Evolutionary conservation across 2,329 filamentous ascomycete genomes (phyloP), one percentile per base, ranked within the genome.

Genomic region (Ophiostoma perfectum): DNA sequence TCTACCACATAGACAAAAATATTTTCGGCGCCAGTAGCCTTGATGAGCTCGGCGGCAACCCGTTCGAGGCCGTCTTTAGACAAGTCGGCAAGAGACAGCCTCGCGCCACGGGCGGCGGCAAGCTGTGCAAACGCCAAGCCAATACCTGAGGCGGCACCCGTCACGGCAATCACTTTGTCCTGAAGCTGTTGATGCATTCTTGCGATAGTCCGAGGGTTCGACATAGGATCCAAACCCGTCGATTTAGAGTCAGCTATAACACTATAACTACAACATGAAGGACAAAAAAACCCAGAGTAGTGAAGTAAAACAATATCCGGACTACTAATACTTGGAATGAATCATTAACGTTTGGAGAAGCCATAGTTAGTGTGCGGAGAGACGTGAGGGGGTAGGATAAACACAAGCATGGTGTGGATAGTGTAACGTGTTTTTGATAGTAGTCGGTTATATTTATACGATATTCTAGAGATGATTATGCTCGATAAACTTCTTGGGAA

Each of bases 101-200:
- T 74, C 3, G 80, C 81, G 52, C 81, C 81, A 64, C 76, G 75
- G 1, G 74, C 71, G 68, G 79, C 77, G 5, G 82, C 77, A 39
- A 80, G 76, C 49, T 77, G 75, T 7, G 81, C 79, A 27, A 80
- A 79, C 12, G 79, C 78, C 12, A 80, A 75, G 41, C 81, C 82
- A 65, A 83, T 83, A 27, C 82, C 82, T 5, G 76, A 76, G 0
- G 78, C 78, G 6, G 78, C 78, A 41, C 82, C 82, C 8, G 81
- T 83, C 58, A 84, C 74, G 69, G 79, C 79, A 70, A 81, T 78
- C 63, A 82, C 77, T 75, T 80, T 83, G 72, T 58, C 68, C 6
- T 65, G 41, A 5, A 67, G 69, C 81, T 81, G 67, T 78, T 36
- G 49, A 55, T 55, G 49, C 49, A 55, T 55, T n/a, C 6, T 52